Conservation (phyloP, 352 stramenopile species). For the Phytophthora parvispora region DNA sequence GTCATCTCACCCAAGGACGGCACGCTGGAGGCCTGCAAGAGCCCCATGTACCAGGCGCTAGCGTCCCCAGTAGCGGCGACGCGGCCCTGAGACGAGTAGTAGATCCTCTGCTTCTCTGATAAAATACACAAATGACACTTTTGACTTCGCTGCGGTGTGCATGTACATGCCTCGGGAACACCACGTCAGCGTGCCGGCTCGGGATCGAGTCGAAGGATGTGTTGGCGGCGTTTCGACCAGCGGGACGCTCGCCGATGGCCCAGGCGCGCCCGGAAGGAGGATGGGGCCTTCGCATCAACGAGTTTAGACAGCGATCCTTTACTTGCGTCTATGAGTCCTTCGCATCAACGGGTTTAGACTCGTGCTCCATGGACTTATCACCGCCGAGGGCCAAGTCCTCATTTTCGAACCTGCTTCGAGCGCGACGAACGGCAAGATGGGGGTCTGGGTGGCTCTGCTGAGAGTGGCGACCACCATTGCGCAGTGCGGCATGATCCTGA, state of each 20-base stretch:
- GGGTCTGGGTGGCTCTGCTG: background rate
- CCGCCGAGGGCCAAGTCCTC: background rate
- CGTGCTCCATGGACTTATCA: background rate
- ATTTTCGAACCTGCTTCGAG: background rate
- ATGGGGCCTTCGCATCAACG: background rate
- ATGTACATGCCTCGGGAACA: background rate
- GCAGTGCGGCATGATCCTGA: background rate
- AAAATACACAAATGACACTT: background rate
- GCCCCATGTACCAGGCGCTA: conserved; percentile 29
- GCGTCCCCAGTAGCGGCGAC: conserved; percentile 18
- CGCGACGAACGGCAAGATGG: background rate
- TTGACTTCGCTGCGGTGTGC: background rate
- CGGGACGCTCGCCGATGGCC: background rate
- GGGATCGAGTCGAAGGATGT: background rate
- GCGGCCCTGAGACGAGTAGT: background rate
- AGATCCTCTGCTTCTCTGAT: background rate
- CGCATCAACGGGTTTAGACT: background rate
- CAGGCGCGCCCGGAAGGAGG: background rate
- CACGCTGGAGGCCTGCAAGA: conserved; percentile 21
- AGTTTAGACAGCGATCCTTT: conserved; percentile 4
- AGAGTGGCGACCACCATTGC: background rate
- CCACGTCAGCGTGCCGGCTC: background rate
- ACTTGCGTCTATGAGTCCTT: background rate
- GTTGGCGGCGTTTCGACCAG: conserved; percentile 4
- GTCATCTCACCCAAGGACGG: conserved; percentile 27